These are phyloP conservation scores for Myrica gale DNA, from an alignment of 306 rosid genomes.

Conservation along the genomic window DNA sequence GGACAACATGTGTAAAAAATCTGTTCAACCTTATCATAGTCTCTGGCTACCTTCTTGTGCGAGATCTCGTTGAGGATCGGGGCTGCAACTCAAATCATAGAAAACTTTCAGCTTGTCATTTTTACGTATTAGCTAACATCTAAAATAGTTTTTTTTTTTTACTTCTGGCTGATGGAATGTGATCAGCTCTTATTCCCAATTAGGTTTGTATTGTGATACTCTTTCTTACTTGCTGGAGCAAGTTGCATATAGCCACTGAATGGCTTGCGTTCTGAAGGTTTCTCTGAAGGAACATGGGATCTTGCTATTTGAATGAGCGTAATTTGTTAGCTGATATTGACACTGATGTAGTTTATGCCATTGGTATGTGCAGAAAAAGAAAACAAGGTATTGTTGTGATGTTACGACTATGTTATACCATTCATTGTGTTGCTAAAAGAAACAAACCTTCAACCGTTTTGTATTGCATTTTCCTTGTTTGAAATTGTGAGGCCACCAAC, in stretches of 20 bases:
- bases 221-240: neutral
- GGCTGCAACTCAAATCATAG: neutral
- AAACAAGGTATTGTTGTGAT: neutral
- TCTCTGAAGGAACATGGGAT: neutral
- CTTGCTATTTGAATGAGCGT: neutral
- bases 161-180: neutral
- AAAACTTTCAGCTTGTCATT: constrained; percentile 9
- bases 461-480: neutral
- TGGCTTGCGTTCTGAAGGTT: neutral
- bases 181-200: neutral
- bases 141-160: neutral
- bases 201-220: neutral
- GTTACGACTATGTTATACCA: neutral
- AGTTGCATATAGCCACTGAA: neutral
- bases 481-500: constrained; percentile 6
- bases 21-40: constrained; percentile 4
- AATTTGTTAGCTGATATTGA: constrained; percentile 2
- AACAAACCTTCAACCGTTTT: neutral
- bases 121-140: neutral
- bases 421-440: neutral
- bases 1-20: constrained; percentile 1
- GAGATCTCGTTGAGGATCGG: neutral
- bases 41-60: constrained; percentile 5
- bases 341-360: neutral
- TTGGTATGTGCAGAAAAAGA: neutral